Evolutionary conservation across 2,329 filamentous ascomycete genomes (phyloP).

Genomic region (Pyrenochaeta sp.): DNA sequence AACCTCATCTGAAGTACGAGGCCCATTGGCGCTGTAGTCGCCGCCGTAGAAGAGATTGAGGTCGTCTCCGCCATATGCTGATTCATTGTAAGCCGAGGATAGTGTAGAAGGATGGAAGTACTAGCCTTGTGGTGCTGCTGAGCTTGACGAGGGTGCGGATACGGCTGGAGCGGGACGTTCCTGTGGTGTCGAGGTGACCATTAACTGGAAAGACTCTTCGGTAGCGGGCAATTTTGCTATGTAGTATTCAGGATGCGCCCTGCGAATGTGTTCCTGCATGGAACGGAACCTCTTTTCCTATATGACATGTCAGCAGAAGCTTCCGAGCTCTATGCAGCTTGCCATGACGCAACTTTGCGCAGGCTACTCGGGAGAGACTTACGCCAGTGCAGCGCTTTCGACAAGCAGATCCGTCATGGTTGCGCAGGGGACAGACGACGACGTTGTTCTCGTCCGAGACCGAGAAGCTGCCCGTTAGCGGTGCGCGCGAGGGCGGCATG

Average conservation of each 20-base stretch:
- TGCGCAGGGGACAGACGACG: slow-evolving; percentile 93
- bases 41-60: slow-evolving; percentile 73
- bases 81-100: slow-evolving; percentile 43
- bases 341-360: slow-evolving; percentile 9
- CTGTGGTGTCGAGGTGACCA: slow-evolving; percentile 89
- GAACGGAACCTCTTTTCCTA: slow-evolving; percentile 96
- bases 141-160: slow-evolving; percentile 52
- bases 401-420: slow-evolving; percentile 96
- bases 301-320: slow-evolving; percentile 46
- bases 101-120: slow-evolving; percentile 36
- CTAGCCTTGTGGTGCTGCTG: slow-evolving; percentile 44
- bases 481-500: slow-evolving; percentile 84
- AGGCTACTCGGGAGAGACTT: slow-evolving; percentile 61
- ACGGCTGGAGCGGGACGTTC: slow-evolving; percentile 67
- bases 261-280: slow-evolving; percentile 99
- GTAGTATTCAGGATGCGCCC: slow-evolving; percentile 96
- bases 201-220: slow-evolving; percentile 73
- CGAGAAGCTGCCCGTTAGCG: slow-evolving; percentile 88
- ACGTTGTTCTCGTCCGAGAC: slow-evolving; percentile 93
- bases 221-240: slow-evolving; percentile 98
- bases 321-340: slow-evolving; percentile 16
- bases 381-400: slow-evolving; percentile 97
- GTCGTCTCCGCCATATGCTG: slow-evolving; percentile 61
- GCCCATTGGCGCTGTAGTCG: slow-evolving; percentile 70
- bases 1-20: slow-evolving; percentile 74